phyloP scores from a whole-genome alignment of 2,329 filamentous ascomycete species.

The Penicillium sp. region DNA sequence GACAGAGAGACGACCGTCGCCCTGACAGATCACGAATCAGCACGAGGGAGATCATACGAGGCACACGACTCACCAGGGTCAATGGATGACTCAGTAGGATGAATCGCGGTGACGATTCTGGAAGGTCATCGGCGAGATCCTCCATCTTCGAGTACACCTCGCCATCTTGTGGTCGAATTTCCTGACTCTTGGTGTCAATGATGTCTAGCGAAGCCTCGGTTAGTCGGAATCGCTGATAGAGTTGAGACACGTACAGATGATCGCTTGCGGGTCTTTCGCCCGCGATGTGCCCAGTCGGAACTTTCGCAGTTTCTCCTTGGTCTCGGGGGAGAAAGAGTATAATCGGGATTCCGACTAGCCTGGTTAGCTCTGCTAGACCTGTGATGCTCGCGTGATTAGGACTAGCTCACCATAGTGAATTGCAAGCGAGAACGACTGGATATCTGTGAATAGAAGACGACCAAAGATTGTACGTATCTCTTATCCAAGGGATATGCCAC shows the following conservation, averaged over 20 bases:
- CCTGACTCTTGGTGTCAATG: conserved; percentile 84
- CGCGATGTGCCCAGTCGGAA: conserved; percentile 89
- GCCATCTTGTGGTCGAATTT: conserved; percentile 78
- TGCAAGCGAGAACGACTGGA: no score
- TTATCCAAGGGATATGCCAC: no score
- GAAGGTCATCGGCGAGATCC: conserved; percentile 79
- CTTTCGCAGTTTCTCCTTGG: conserved; percentile 83
- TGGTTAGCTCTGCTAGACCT: neutral
- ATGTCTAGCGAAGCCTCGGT: conserved; percentile 54
- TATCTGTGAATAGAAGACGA: no score
- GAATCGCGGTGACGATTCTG: conserved; percentile 85
- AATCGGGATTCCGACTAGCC: conserved; percentile 74
- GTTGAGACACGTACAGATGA: conserved; percentile 69
- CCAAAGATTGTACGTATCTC: no score
- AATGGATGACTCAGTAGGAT: conserved; percentile 86
- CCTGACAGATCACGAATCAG: conserved; percentile 43
- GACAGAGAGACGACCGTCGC: conserved; percentile 75
- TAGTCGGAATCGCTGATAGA: conserved; percentile 1
- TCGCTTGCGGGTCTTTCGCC: conserved; percentile 77
- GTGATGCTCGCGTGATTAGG: neutral
- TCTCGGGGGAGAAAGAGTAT: conserved; percentile 88
- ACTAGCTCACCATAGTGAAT: neutral
- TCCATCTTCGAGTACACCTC: conserved; percentile 76
- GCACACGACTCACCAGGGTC: conserved; percentile 60
- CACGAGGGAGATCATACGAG: neutral